These are phyloP conservation scores for Diaporthe citriasiana DNA, from an alignment of 2,329 filamentous ascomycete species.

Conservation along the genomic window DNA sequence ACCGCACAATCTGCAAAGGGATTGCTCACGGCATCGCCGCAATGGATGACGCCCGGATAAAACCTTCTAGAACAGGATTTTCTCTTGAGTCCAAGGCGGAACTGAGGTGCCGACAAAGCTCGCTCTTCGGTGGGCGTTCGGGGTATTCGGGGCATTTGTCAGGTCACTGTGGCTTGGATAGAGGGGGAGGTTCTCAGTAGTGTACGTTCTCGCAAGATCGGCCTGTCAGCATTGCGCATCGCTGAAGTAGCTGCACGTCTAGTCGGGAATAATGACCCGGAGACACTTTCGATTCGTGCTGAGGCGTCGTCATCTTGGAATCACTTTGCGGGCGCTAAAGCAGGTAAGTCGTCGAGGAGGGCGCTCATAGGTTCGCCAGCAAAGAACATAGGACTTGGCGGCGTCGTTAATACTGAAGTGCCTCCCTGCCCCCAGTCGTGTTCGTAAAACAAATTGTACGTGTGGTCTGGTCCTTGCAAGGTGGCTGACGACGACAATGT, in stretches of 20 bases:
- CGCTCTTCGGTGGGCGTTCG: slow-evolving; percentile 20
- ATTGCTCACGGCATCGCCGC: not conserved
- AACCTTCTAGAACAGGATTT: not conserved
- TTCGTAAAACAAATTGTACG: not conserved
- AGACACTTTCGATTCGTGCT: slow-evolving; percentile 5
- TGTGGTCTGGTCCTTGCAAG: slow-evolving; percentile 25
- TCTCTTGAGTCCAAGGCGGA: not conserved
- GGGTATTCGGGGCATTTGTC: slow-evolving; percentile 22
- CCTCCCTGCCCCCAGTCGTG: not conserved
- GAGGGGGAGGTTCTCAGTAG: not conserved
- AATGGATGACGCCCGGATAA: not conserved
- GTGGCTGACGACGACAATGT: slow-evolving; percentile 29
- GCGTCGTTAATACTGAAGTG: slow-evolving; percentile 4
- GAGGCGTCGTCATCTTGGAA: slow-evolving; percentile 28
- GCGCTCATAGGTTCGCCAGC: slow-evolving; percentile 4
- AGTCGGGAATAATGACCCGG: not conserved
- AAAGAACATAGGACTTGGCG: slow-evolving; percentile 24
- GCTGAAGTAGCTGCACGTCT: not conserved
- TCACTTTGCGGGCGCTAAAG: slow-evolving; percentile 30
- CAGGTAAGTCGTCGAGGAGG: slow-evolving; percentile 5
- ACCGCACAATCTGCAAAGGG: not conserved
- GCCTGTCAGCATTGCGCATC: slow-evolving; percentile 16
- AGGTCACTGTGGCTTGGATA: slow-evolving; percentile 27
- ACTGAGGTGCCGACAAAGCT: slow-evolving; percentile 17
- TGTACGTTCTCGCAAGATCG: not conserved